These are phyloP conservation scores for Suhomyces kunorum DNA, from an alignment of 1,139 yeast species.

Conservation along the genomic window DNA sequence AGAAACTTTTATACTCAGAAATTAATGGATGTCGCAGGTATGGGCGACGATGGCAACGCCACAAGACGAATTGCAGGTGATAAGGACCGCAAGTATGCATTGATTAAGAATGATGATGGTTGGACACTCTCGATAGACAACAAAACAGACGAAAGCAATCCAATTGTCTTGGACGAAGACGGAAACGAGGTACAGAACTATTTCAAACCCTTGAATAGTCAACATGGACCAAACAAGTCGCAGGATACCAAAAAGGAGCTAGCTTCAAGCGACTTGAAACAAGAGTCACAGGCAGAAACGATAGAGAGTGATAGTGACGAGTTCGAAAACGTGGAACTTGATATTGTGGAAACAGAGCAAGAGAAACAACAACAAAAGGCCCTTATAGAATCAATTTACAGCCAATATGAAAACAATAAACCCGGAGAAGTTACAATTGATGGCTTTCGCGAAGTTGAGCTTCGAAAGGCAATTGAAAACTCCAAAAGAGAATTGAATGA, in stretches of 20 bases:
- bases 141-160: constrained; percentile 40
- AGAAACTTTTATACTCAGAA: constrained; percentile 88
- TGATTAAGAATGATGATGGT: constrained; percentile 78
- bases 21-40: constrained; percentile 80
- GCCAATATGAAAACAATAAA: constrained; percentile 23
- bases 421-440: constrained; percentile 6
- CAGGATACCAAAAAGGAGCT: not conserved
- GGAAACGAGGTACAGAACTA: constrained; percentile 18
- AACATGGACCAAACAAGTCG: not conserved
- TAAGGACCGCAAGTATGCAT: constrained; percentile 70
- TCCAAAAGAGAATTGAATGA: constrained; percentile 41
- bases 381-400: constrained; percentile 41
- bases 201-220: not conserved
- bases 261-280: not conserved
- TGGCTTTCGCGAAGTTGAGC: constrained; percentile 35
- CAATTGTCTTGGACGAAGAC: constrained; percentile 47
- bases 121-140: constrained; percentile 74
- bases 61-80: constrained; percentile 81
- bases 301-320: constrained; percentile 24
- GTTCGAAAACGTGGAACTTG: constrained; percentile 26
- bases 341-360: constrained; percentile 26
- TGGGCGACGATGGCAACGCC: constrained; percentile 59
- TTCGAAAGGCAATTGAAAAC: constrained; percentile 47
- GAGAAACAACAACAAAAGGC: constrained; percentile 36
- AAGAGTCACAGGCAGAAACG: not conserved